These are phyloP conservation scores for Eutypa lata DNA, from an alignment of 2,329 filamentous ascomycete genomes.

Conservation along the genomic window DNA sequence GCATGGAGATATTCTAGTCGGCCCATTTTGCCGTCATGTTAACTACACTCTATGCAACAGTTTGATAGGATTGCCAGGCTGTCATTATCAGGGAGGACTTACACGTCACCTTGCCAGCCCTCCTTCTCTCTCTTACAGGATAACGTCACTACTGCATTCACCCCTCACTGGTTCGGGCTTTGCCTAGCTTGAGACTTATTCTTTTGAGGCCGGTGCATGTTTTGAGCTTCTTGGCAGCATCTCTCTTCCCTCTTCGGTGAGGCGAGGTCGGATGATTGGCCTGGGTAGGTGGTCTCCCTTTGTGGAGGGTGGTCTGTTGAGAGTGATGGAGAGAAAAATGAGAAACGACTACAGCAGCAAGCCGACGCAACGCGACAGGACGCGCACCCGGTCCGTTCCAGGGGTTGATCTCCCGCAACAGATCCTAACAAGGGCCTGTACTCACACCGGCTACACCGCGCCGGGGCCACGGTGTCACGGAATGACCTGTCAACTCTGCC, in stretches of 20 bases:
- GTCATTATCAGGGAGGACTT: not conserved
- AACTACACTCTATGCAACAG: not conserved
- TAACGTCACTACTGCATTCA: not conserved
- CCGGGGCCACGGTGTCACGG: not conserved
- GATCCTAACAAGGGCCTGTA: not conserved
- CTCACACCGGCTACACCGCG: not conserved
- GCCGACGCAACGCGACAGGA: not conserved
- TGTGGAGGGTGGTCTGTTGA: not conserved
- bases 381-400: not conserved
- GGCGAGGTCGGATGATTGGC: constrained; percentile 13
- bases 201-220: not conserved
- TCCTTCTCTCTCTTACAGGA: not conserved
- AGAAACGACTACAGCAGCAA: not conserved
- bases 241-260: constrained; percentile 10
- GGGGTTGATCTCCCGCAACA: not conserved
- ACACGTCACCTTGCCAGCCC: not conserved
- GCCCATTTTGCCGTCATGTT: not conserved
- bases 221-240: not conserved
- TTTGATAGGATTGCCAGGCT: not conserved
- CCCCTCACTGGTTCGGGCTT: not conserved
- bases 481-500: not conserved
- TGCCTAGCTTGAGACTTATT: not conserved
- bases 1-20: not conserved
- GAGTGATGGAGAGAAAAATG: not conserved
- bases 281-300: constrained; percentile 7